Conservation (phyloP, 2,329 filamentous ascomycete genomes). For the Fusarium sp. region DNA sequence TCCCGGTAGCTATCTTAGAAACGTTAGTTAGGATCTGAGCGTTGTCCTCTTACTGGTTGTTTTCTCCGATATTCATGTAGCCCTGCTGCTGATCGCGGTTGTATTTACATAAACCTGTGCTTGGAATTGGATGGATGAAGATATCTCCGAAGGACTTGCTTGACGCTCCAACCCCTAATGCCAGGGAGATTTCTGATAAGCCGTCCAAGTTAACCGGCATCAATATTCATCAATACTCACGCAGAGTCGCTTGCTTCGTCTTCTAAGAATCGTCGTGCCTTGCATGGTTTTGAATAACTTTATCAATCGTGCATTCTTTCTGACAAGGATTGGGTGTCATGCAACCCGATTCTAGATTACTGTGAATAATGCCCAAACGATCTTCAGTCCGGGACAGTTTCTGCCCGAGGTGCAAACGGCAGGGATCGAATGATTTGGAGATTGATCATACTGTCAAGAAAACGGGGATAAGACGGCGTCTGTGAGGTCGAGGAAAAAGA, state of each 20-base stretch:
- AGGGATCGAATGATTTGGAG: conserved; percentile 29
- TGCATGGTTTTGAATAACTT: conserved; percentile 23
- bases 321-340: conserved; percentile 28
- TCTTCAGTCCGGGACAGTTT: conserved; percentile 15
- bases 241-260: conserved; percentile 1
- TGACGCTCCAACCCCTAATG: conserved; percentile 11
- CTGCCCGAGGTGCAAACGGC: conserved; percentile 10
- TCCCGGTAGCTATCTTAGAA: background rate
- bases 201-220: conserved; percentile 2
- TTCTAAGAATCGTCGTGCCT: conserved; percentile 32
- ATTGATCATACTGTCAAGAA: conserved; percentile 16
- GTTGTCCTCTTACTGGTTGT: conserved; percentile 25
- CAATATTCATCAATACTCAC: background rate
- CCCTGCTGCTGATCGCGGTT: conserved; percentile 15
- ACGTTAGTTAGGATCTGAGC: conserved; percentile 2
- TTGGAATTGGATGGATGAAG: conserved; percentile 15
- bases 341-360: conserved; percentile 12
- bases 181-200: background rate
- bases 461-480: conserved; percentile 30
- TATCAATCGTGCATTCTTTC: conserved; percentile 19
- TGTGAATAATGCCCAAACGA: conserved; percentile 7
- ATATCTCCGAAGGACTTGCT: conserved; percentile 7
- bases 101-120: conserved; percentile 26
- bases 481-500: conserved; percentile 25
- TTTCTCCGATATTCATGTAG: conserved; percentile 1